Percentiles rank a stretch among this genome's conserved stretches.
Conservation (phyloP, 2,329 filamentous ascomycete genomes). For the Diaporthe batatas region DNA sequence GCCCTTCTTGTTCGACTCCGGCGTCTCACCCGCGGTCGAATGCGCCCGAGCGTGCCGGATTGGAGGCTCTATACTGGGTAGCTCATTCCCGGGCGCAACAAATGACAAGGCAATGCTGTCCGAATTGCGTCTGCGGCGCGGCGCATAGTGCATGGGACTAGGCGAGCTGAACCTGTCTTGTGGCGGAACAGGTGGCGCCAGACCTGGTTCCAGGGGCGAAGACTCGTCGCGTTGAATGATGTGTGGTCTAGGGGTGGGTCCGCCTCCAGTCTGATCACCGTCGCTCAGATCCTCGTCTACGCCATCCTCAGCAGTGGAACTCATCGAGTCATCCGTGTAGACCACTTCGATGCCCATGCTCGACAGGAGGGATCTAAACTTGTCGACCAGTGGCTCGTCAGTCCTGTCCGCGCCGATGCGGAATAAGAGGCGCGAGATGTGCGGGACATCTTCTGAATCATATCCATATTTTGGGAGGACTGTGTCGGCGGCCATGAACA, state of each 20-base stretch:
- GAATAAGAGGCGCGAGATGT: conserved; percentile 83
- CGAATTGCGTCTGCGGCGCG: conserved; percentile 46
- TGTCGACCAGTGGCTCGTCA: conserved; percentile 71
- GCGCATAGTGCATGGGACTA: conserved; percentile 40
- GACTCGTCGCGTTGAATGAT: conserved; percentile 17
- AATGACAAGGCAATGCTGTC: conserved; percentile 43
- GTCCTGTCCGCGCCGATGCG: conserved; percentile 78
- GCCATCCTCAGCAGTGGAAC: conserved; percentile 20
- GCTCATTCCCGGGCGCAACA: conserved; percentile 18
- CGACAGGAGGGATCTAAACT: conserved; percentile 76
- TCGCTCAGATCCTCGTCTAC: conserved; percentile 28
- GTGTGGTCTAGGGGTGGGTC: conserved; percentile 27
- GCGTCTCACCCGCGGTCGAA: conserved; percentile 26
- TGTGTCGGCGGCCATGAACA: conserved; percentile 85
- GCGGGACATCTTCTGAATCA: conserved; percentile 78
- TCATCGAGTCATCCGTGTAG: conserved; percentile 56
- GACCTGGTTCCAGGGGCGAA: conserved; percentile 10
- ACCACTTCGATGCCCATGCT: conserved; percentile 81
- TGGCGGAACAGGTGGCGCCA: conserved; percentile 29
- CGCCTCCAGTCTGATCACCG: conserved; percentile 12
- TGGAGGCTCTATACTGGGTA: conserved; percentile 21
- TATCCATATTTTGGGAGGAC: conserved; percentile 79
- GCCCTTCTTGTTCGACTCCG: conserved; percentile 36
- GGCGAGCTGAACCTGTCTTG: conserved; percentile 36
- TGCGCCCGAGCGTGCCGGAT: conserved; percentile 34